These are phyloP conservation scores for Pythium chondricola DNA, from an alignment of 352 stramenopile species.

Conservation along the genomic window DNA sequence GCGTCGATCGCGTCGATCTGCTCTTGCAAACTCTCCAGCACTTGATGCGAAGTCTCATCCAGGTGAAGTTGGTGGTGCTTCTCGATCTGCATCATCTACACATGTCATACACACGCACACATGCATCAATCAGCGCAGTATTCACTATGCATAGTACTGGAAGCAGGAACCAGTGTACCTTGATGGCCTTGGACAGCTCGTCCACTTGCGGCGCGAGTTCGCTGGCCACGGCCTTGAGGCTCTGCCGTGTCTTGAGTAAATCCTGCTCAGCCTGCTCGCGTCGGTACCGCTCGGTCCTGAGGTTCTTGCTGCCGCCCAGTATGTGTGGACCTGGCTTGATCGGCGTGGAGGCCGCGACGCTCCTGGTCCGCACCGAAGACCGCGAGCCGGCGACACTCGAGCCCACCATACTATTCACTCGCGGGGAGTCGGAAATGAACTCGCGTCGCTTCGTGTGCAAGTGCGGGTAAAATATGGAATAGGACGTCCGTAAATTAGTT, in stretches of 20 bases:
- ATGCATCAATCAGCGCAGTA: too few species aligned
- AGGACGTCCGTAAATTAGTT: too few species aligned
- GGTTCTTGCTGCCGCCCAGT: slow-evolving; percentile 63
- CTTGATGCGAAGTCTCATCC: slow-evolving; percentile 50
- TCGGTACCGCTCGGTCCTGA: slow-evolving; percentile 47
- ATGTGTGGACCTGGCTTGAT: slow-evolving; percentile 26
- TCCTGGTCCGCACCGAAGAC: slow-evolving; percentile 6
- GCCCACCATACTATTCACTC: too few species aligned
- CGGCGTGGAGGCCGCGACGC: not conserved
- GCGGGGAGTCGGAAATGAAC: too few species aligned
- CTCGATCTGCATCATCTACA: slow-evolving; percentile 50
- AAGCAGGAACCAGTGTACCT: too few species aligned
- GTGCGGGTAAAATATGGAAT: too few species aligned
- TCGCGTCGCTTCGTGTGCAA: too few species aligned
- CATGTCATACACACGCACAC: not conserved
- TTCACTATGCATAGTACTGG: too few species aligned
- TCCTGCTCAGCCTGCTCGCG: slow-evolving; percentile 44
- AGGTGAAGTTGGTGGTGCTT: slow-evolving; percentile 48
- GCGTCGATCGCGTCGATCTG: slow-evolving; percentile 40
- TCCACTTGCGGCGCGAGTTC: slow-evolving; percentile 45
- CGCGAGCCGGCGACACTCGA: slow-evolving; percentile 5
- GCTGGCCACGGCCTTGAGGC: slow-evolving; percentile 29
- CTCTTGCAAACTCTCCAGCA: slow-evolving; percentile 44
- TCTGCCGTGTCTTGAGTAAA: slow-evolving; percentile 28
- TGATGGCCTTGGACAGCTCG: slow-evolving; percentile 35